A percentile compares a stretch with the other conserved stretches of the same genome.
These are phyloP conservation scores for Linnemannia elongata DNA, from an alignment of 192 early-diverging fungal species.

Conservation along the genomic window DNA sequence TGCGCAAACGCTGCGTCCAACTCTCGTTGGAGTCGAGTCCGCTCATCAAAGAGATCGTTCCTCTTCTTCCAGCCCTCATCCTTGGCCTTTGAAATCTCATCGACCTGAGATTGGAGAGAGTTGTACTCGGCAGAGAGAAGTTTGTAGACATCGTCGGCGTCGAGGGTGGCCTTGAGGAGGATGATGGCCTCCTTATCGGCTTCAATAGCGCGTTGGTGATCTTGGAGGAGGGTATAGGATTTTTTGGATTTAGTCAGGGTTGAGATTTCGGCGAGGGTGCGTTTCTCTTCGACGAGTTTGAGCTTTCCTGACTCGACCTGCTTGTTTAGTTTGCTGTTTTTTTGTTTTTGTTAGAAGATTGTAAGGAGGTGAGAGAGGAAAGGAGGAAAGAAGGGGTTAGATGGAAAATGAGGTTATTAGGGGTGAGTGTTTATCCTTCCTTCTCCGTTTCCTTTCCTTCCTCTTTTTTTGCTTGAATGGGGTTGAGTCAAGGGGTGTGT, in stretches of 20 bases:
- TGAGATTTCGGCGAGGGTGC: conserved; percentile 81
- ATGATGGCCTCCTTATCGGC: conserved; percentile 66
- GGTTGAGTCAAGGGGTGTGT: neutral
- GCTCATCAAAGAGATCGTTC: conserved; percentile 74
- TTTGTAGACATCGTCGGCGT: conserved; percentile 57
- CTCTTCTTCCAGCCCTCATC: conserved; percentile 70
- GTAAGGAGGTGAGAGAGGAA: neutral
- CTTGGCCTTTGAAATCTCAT: conserved; percentile 66
- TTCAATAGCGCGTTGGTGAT: conserved; percentile 64
- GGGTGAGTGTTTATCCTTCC: neutral
- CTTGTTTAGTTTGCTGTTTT: conserved; percentile 73
- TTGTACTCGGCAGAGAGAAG: conserved; percentile 76
- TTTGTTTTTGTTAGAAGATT: neutral
- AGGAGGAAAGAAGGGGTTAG: neutral
- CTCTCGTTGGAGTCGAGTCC: conserved; percentile 70
- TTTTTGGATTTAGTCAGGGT: conserved; percentile 77
- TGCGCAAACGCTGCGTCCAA: conserved; percentile 74
- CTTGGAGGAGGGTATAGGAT: conserved; percentile 67
- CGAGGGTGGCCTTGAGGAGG: conserved; percentile 70
- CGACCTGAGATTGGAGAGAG: conserved; percentile 76
- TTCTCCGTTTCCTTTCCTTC: neutral
- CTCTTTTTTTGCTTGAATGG: neutral
- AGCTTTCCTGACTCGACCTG: conserved; percentile 79
- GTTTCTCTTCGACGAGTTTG: conserved; percentile 88
- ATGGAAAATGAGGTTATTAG: neutral